Percentiles rank a stretch among this genome's conserved stretches.
These are phyloP conservation scores for Triangularia verruculosa DNA, from an alignment of 2,329 filamentous ascomycete genomes.

Conservation along the genomic window DNA sequence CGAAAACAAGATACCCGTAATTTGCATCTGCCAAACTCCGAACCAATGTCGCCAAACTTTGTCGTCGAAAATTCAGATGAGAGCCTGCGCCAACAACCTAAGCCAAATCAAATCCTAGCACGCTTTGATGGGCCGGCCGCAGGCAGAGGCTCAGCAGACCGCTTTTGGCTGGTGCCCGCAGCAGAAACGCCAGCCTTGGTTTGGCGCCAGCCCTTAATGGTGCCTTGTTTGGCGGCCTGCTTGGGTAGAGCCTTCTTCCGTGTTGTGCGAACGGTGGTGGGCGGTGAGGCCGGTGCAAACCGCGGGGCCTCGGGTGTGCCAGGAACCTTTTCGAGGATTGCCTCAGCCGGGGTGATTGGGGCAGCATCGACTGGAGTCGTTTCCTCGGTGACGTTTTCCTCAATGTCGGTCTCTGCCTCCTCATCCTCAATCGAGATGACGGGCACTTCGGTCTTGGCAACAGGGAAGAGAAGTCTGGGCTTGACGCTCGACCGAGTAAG, in stretches of 20 bases:
- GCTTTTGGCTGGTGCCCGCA: slow-evolving; percentile 43
- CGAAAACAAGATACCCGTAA: slow-evolving; percentile 4
- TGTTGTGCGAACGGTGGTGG: slow-evolving; percentile 59
- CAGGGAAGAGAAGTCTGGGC: slow-evolving; percentile 68
- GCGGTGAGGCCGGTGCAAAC: slow-evolving; percentile 59
- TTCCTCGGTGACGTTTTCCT: slow-evolving; percentile 42
- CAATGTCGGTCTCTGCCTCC: slow-evolving; percentile 58
- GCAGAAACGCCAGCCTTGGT: slow-evolving; percentile 51
- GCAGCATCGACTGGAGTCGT: slow-evolving; percentile 13
- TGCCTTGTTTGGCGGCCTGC: slow-evolving; percentile 44
- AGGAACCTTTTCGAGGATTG: slow-evolving; percentile 33
- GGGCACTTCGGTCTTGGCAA: slow-evolving; percentile 39
- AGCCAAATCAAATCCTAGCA: slow-evolving; percentile 25
- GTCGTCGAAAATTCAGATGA: slow-evolving; percentile 4
- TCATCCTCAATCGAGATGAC: slow-evolving; percentile 49
- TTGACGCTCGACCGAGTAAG: slow-evolving; percentile 68
- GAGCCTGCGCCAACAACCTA: background rate
- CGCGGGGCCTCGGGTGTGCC: slow-evolving; percentile 54
- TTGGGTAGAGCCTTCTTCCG: slow-evolving; percentile 50
- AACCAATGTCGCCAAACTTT: slow-evolving; percentile 9
- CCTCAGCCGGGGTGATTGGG: slow-evolving; percentile 40
- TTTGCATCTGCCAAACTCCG: slow-evolving; percentile 11
- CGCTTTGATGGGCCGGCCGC: slow-evolving; percentile 40
- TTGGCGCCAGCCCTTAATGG: slow-evolving; percentile 67
- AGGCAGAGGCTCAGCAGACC: slow-evolving; percentile 36